Percentiles rank a stretch among this genome's conserved stretches.
Evolutionary conservation across 257 asterid genomes (phyloP).

Genomic region (Cruciata laevipes): DNA sequence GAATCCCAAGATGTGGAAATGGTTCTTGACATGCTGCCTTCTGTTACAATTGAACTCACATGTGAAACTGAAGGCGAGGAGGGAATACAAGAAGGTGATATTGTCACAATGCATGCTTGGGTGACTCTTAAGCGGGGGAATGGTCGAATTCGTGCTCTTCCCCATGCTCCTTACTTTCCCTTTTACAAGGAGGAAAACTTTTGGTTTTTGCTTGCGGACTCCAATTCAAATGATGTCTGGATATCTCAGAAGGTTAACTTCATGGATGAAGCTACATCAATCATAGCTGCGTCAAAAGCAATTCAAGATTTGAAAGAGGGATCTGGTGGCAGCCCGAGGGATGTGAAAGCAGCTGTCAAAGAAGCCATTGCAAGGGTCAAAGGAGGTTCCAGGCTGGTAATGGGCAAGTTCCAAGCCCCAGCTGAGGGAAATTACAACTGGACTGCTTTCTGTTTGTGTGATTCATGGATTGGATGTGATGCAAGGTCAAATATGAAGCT

Average conservation of each 20-base stretch:
- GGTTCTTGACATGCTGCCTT: conserved; percentile 94
- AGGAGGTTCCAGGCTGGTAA: conserved; percentile 38
- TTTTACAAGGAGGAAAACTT: conserved; percentile 79
- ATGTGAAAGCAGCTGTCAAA: conserved; percentile 59
- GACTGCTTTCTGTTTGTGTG: conserved; percentile 69
- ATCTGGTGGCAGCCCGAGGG: conserved; percentile 72
- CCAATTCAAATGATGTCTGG: conserved; percentile 81
- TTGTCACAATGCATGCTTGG: conserved; percentile 96
- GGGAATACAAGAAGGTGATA: conserved; percentile 92
- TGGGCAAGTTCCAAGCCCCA: conserved; percentile 79
- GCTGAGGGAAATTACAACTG: conserved; percentile 74
- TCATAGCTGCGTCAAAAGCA: conserved; percentile 84
- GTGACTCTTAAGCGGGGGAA: conserved; percentile 68
- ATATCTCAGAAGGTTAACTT: conserved; percentile 84
- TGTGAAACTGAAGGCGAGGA: conserved; percentile 99
- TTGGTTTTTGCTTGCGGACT: conserved; percentile 88
- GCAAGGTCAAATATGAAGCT: conserved; percentile 57
- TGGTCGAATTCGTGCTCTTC: conserved; percentile 62
- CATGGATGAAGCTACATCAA: conserved; percentile 84
- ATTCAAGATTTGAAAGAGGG: conserved; percentile 87
- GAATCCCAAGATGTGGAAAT: conserved; percentile 82
- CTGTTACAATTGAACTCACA: conserved; percentile 66
- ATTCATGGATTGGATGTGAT: conserved; percentile 95
- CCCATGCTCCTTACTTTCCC: conserved; percentile 83
- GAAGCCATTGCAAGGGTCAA: conserved; percentile 56